A percentile compares a stretch with the other conserved stretches of the same genome.
phyloP scores from a whole-genome alignment of 306 rosid genomes.

The Gastrolobium villosum region DNA sequence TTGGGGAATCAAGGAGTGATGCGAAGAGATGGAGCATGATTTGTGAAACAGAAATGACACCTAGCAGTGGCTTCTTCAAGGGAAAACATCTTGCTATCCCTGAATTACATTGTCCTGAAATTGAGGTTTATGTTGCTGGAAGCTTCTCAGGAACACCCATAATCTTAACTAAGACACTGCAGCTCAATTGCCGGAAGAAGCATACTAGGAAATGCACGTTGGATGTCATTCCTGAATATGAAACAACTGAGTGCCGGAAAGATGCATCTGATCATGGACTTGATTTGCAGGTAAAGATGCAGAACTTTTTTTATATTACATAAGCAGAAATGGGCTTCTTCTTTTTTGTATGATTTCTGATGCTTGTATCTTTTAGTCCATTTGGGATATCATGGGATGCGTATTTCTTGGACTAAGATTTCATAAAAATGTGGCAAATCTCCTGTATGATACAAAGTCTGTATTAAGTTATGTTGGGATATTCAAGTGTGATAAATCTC shows the following conservation, averaged over 20 bases:
- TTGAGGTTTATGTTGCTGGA: slow-evolving; percentile 96
- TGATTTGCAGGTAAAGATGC: slow-evolving; percentile 72
- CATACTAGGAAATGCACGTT: slow-evolving; percentile 65
- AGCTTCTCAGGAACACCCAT: slow-evolving; percentile 78
- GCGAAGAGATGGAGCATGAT: slow-evolving; percentile 81
- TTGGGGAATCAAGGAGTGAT: slow-evolving; percentile 63
- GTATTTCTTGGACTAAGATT: slow-evolving; percentile 23
- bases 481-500: too few species aligned
- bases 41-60: slow-evolving; percentile 66
- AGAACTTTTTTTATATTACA: background rate
- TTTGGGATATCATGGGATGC: background rate
- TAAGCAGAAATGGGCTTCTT: slow-evolving; percentile 26
- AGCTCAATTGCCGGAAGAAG: slow-evolving; percentile 69
- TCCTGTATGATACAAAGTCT: background rate
- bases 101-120: slow-evolving; percentile 62
- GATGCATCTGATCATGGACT: slow-evolving; percentile 55
- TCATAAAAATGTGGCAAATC: slow-evolving; percentile 22
- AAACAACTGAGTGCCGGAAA: slow-evolving; percentile 68
- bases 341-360: slow-evolving; percentile 29
- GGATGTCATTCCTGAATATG: slow-evolving; percentile 86
- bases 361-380: background rate
- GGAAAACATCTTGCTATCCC: slow-evolving; percentile 65
- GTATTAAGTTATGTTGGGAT: too few species aligned
- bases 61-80: slow-evolving; percentile 68
- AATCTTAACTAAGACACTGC: slow-evolving; percentile 83